A percentile compares a stretch with the other conserved stretches of the same genome.
phyloP scores from a whole-genome alignment of 1,284 basidiomycete species.

The Phaffia rhodozyma region DNA sequence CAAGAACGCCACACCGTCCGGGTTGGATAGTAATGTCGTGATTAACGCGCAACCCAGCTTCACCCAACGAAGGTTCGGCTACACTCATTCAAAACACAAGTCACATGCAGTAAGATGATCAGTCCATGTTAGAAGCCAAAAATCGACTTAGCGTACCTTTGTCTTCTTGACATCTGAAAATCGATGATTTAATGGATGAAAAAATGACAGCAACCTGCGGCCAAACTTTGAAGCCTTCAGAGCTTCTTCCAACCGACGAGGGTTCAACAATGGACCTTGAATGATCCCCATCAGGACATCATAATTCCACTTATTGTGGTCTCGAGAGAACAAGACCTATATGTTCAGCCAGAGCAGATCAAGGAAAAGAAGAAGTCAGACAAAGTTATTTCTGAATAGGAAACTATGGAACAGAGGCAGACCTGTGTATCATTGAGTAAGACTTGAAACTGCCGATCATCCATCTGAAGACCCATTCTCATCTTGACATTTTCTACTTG shows the following conservation, averaged over 20 bases:
- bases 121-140: not conserved
- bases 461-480: slow-evolving; percentile 81
- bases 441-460: slow-evolving; percentile 76
- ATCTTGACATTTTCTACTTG: slow-evolving; percentile 83
- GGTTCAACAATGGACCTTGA: slow-evolving; percentile 81
- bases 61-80: slow-evolving; percentile 75
- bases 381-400: not conserved
- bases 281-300: slow-evolving; percentile 78
- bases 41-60: slow-evolving; percentile 68
- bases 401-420: slow-evolving; percentile 19
- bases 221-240: slow-evolving; percentile 83
- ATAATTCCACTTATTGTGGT: slow-evolving; percentile 86
- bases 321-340: slow-evolving; percentile 74
- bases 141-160: slow-evolving; percentile 43
- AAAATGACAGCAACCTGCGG: slow-evolving; percentile 77
- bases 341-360: not conserved
- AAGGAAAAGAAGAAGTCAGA: not conserved
- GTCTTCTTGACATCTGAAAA: slow-evolving; percentile 71
- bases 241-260: slow-evolving; percentile 90
- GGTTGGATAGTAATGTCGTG: slow-evolving; percentile 66
- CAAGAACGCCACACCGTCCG: slow-evolving; percentile 74
- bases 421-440: slow-evolving; percentile 74
- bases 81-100: slow-evolving; percentile 9
- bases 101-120: slow-evolving; percentile 2
- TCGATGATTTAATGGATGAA: slow-evolving; percentile 72